Percentiles rank a stretch among this genome's conserved stretches.
Evolutionary conservation across 1,139 yeast genomes (phyloP).

Genomic region (Citeromyces siamensis): DNA sequence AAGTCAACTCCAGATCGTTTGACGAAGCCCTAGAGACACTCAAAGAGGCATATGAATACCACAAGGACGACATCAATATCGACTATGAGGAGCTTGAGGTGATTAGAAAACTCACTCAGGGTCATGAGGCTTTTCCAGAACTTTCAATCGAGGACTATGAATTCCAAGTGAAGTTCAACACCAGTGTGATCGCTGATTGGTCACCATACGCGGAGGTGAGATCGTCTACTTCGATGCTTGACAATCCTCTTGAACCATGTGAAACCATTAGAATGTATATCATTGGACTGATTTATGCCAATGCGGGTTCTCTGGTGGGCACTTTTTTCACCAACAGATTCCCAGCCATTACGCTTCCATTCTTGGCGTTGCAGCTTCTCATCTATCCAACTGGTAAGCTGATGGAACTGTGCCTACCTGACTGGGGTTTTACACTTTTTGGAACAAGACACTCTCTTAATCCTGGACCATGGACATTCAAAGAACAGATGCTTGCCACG

Average conservation of each 20-base stretch:
- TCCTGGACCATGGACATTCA: slow-evolving; percentile 54
- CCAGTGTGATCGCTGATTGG: background rate
- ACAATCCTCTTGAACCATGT: background rate
- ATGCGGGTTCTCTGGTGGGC: background rate
- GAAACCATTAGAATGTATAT: background rate
- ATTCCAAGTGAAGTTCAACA: background rate
- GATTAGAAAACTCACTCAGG: background rate
- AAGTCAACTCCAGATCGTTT: slow-evolving; percentile 1
- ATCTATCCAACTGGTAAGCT: slow-evolving; percentile 43
- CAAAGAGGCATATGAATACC: background rate
- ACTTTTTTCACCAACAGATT: background rate
- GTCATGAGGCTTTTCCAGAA: background rate
- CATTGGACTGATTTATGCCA: background rate
- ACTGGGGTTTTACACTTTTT: slow-evolving; percentile 26
- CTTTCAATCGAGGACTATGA: background rate
- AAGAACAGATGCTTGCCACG: slow-evolving; percentile 58
- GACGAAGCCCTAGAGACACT: background rate
- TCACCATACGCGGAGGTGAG: slow-evolving; percentile 3
- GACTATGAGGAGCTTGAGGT: background rate
- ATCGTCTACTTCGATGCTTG: background rate
- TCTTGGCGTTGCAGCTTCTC: slow-evolving; percentile 42
- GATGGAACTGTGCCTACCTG: slow-evolving; percentile 29
- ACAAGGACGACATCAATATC: background rate
- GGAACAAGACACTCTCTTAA: slow-evolving; percentile 29
- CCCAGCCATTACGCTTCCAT: slow-evolving; percentile 22